Base-by-base conservation (phyloP, 768 basidiomycete species). In the Lactarius vividus region DNA sequence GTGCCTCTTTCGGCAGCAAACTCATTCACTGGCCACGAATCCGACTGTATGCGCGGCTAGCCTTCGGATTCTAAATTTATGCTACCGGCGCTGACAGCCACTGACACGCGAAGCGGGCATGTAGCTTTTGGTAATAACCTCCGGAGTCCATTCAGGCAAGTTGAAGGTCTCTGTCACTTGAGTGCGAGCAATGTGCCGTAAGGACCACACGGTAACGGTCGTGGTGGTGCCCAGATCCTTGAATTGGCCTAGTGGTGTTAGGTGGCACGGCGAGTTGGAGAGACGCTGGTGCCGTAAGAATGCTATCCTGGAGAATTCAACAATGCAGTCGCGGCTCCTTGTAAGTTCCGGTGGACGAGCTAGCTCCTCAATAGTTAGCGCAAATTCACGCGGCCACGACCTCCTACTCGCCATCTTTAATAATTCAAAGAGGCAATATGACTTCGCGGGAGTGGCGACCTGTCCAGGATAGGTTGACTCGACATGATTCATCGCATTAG, bases 341-440 rank as follows among this genome's bases (percentile, higher is more conserved):
- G 26, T 52, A 52, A 52, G 49, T 52, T 52, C 49, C 49, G 49
- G 23, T 49, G 46, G 5, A 52, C 11, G 49, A 52, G 46, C 26
- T 52, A 52, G 26, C 29, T 33, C 54, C 18, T 20, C 54, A 55
- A 29, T 55, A 29, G 31, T 33, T 61, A 61, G 59, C 59, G 33
- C 40, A 44, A 33, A 11, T 46, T 49, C 59, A 59, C 29, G 44
- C 59, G 42, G 46, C 42, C 46, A 31, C 59, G 59, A 16, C 58
- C 26, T 13, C 20, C n/a, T 11, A 35, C 57, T 57, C 55, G 13
- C 55, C 57, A 63, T 62, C 35, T 42, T 49, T 63, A 64, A 39
- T 23, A 33, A 42, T 56, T 61, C 54, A 55, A 42, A 13, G 23
- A 52, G 49, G 49, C 49, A 52, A 52, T 52, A 52, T 52, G 49